Percentiles rank a stretch among this genome's conserved stretches.
These are phyloP conservation scores for Vaccinium corymbosum DNA, from an alignment of 148 eudicot species.

Conservation along the genomic window DNA sequence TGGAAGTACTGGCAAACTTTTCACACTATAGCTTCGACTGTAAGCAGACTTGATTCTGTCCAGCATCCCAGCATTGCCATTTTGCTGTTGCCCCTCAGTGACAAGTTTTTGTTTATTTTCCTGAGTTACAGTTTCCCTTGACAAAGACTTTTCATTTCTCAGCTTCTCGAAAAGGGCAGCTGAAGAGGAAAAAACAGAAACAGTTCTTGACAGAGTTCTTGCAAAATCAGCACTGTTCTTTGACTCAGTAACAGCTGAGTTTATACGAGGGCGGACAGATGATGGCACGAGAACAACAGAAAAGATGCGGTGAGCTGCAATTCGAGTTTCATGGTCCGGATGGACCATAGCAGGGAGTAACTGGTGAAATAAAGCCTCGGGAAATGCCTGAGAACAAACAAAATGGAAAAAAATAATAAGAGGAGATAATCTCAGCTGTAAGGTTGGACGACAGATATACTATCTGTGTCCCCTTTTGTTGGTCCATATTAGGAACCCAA, in stretches of 20 bases:
- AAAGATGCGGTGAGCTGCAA: conserved; percentile 84
- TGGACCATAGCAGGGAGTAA: conserved; percentile 94
- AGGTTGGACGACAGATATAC: background rate
- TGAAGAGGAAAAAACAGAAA: conserved; percentile 94
- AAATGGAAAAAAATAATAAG: background rate
- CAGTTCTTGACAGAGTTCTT: conserved; percentile 88
- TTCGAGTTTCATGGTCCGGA: conserved; percentile 83
- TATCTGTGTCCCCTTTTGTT: background rate
- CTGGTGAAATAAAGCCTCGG: conserved; percentile 92
- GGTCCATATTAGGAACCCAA: background rate
- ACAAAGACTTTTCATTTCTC: conserved; percentile 46
- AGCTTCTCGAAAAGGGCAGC: conserved; percentile 92
- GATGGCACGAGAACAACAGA: conserved; percentile 97
- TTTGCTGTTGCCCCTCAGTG: conserved; percentile 26
- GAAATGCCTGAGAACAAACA: conserved; percentile 64
- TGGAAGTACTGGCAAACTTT: conserved; percentile 27
- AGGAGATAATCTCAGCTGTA: conserved; percentile 9
- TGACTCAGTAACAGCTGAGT: conserved; percentile 25
- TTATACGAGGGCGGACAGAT: conserved; percentile 68
- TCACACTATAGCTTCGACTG: conserved; percentile 54
- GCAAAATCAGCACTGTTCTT: conserved; percentile 44
- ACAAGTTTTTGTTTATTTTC: conserved; percentile 25
- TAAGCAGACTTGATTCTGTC: conserved; percentile 72
- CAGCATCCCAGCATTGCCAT: conserved; percentile 48
- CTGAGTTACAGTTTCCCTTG: conserved; percentile 36